These are phyloP conservation scores for Taxillus chinensis DNA, from an alignment of 164 flowering plant species.

Conservation along the genomic window DNA sequence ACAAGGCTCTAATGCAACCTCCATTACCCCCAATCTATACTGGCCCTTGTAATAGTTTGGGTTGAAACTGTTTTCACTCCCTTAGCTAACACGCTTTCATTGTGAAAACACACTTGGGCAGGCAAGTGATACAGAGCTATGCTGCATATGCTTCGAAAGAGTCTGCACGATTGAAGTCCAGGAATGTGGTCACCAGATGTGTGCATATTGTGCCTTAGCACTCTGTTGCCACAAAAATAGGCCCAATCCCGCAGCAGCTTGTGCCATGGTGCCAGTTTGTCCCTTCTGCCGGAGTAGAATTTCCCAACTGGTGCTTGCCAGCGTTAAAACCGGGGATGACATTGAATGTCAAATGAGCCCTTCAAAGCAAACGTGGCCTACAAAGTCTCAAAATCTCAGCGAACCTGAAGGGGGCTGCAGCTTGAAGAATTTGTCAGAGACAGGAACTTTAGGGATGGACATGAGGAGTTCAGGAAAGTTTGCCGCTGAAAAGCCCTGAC, in stretches of 20 bases:
- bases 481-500: conserved; percentile 18
- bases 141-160: conserved; percentile 51
- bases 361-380: conserved; percentile 20
- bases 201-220: conserved; percentile 39
- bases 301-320: conserved; percentile 23
- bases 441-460: conserved; percentile 33
- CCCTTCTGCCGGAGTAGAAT: conserved; percentile 47
- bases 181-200: conserved; percentile 49
- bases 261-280: conserved; percentile 23
- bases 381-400: conserved; percentile 15
- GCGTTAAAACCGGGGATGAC: conserved; percentile 12
- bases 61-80: too few relatives aligned
- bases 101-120: conserved; percentile 9
- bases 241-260: conserved; percentile 18
- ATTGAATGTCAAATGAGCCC: conserved; percentile 15
- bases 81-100: too few relatives aligned
- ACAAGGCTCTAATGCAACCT: too few relatives aligned
- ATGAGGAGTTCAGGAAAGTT: conserved; percentile 24
- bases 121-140: conserved; percentile 28
- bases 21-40: too few relatives aligned
- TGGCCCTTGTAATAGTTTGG: too few relatives aligned
- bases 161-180: conserved; percentile 39
- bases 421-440: conserved; percentile 37
- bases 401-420: conserved; percentile 33
- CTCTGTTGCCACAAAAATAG: conserved; percentile 38